A percentile compares a stretch with the other conserved stretches of the same genome.
phyloP scores from a whole-genome alignment of 176 grass and related monocot genomes.

The Juncus inflexus region DNA sequence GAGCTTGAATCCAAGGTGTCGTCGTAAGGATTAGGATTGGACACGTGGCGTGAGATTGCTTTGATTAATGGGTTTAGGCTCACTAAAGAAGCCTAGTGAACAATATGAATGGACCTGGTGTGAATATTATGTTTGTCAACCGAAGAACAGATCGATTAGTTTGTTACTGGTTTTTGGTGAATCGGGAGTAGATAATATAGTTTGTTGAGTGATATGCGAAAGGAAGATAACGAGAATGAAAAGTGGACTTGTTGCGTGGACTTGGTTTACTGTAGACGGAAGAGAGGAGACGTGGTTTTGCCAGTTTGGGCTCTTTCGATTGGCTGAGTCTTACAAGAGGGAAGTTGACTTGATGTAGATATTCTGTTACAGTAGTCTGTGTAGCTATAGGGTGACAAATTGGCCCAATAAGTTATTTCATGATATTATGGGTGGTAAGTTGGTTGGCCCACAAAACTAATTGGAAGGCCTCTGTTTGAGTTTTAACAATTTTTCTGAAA shows the following conservation, averaged over 20 bases:
- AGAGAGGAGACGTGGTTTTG: conserved; percentile 8
- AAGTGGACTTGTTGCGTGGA: not conserved
- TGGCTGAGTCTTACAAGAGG: not conserved
- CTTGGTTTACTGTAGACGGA: not conserved
- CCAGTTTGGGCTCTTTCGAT: conserved; percentile 7
- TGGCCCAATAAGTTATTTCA: too few species aligned
- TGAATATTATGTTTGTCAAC: too few species aligned
- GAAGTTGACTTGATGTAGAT: conserved; percentile 25
- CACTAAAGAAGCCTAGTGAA: too few species aligned
- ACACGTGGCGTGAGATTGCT: too few species aligned
- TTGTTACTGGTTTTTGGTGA: conserved; percentile 1
- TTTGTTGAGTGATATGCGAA: not conserved
- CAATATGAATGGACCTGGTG: too few species aligned
- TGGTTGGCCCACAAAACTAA: too few species aligned
- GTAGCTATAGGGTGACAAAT: not conserved
- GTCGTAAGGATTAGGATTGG: too few species aligned
- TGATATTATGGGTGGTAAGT: too few species aligned
- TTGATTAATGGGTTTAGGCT: too few species aligned
- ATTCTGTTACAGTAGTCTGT: not conserved
- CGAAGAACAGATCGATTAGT: not conserved
- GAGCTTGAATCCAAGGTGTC: not conserved
- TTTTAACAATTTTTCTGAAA: too few species aligned
- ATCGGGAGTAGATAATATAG: not conserved
- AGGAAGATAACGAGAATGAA: not conserved
- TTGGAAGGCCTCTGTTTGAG: too few species aligned